A percentile compares a stretch with the other conserved stretches of the same genome.
These are phyloP conservation scores for Pelargonium exstipulatum DNA, from an alignment of 441 rosid species.

Conservation along the genomic window DNA sequence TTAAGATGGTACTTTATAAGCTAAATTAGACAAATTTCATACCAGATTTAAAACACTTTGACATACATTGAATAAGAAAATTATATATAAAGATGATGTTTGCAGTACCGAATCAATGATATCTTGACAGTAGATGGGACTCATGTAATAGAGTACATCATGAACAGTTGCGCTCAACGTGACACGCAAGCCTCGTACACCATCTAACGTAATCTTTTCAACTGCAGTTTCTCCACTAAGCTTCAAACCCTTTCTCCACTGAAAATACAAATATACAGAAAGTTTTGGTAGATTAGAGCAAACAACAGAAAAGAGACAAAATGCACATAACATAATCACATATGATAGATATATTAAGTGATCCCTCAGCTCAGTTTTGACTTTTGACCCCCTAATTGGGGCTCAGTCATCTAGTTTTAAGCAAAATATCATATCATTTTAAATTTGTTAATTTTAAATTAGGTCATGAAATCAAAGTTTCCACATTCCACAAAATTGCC, in stretches of 20 bases:
- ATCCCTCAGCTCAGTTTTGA: not conserved
- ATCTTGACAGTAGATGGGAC: slow-evolving; percentile 95
- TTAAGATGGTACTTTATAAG: not conserved
- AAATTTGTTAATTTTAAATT: not conserved
- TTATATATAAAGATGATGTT: slow-evolving; percentile 4
- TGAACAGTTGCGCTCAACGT: slow-evolving; percentile 94
- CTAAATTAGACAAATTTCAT: not conserved
- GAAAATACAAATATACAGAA: slow-evolving; percentile 25
- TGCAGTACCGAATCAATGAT: slow-evolving; percentile 76
- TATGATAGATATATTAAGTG: not conserved
- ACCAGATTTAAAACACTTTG: not conserved
- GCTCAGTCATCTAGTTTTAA: not conserved
- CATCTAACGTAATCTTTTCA: slow-evolving; percentile 88
- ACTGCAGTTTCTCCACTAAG: slow-evolving; percentile 94
- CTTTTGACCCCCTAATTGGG: not conserved
- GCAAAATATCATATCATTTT: not conserved
- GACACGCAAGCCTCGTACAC: slow-evolving; percentile 83
- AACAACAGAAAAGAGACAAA: not conserved
- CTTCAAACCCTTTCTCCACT: slow-evolving; percentile 99
- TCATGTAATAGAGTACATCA: slow-evolving; percentile 96
- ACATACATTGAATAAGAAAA: not conserved
- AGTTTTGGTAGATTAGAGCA: not conserved
- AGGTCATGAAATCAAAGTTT: not conserved
- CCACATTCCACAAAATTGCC: not conserved
- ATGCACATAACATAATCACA: not conserved